Conservation (phyloP, 2,329 filamentous ascomycete genomes). For the Fusarium annulatum region DNA sequence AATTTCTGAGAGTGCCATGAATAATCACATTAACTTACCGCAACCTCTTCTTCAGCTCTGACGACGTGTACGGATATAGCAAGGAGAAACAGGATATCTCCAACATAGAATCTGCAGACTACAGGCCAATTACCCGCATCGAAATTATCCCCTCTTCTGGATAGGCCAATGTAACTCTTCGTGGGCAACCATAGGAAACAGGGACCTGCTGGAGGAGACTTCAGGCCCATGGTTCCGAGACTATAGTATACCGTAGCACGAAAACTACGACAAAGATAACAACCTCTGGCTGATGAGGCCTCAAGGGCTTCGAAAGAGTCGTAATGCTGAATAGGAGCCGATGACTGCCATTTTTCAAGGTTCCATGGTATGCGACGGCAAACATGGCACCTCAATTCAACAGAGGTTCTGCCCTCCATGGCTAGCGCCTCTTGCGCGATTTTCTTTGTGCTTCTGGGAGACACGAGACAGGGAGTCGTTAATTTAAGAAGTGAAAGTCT, state of each 20-base stretch:
- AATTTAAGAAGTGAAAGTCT: not conserved
- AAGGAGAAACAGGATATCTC: not conserved
- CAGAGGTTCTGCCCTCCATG: not conserved
- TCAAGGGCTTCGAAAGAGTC: not conserved
- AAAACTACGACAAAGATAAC: not conserved
- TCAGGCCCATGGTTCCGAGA: not conserved
- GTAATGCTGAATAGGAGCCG: not conserved
- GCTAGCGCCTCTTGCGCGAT: too few species aligned
- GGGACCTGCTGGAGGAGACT: not conserved
- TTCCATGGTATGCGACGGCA: slow-evolving; percentile 4
- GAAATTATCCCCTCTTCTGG: too few species aligned
- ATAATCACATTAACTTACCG: not conserved
- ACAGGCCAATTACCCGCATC: not conserved
- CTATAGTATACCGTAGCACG: not conserved
- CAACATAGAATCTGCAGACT: not conserved
- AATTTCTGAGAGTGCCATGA: not conserved
- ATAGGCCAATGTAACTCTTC: not conserved
- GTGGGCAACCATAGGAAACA: not conserved
- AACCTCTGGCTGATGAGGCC: not conserved
- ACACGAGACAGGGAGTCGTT: not conserved
- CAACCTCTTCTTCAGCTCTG: not conserved
- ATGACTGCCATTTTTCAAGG: not conserved
- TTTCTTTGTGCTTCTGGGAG: not conserved
- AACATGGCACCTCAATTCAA: not conserved
- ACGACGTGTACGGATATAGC: accelerated